Base-by-base conservation (phyloP, 768 basidiomycete genomes). In the Leccinum fibrillosum region DNA sequence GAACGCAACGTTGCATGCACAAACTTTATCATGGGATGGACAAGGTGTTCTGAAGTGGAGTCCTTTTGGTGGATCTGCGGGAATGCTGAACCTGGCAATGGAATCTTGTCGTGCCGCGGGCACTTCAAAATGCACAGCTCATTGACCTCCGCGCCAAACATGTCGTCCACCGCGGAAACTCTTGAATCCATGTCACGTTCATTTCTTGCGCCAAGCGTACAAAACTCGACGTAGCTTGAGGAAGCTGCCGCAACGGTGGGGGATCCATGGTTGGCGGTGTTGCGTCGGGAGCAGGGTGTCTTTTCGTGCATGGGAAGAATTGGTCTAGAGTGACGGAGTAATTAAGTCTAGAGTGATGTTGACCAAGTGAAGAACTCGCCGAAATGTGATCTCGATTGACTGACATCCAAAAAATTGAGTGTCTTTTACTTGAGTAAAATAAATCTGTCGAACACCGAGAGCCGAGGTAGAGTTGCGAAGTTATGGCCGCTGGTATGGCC, bases 41-140 rank as follows among this genome's bases (percentile, higher is more conserved):
- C 80, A 58, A 83, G 80, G 64, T 86, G 84, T 63, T 88, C 84
- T 62, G 51, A 79, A 77, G 64, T 77, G 76, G 2, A 70, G 53
- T 1, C 69, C 75, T 19, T 71, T 66, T 68, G 75, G 17, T 74
- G 35, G 15, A 28, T 13, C 21, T 15, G 48, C 21, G 3, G 53
- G 56, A 52, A 54, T 50, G 50, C 39, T 17, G 19, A 23, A 39
- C 11, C 28, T 44, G 30, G 28, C 25, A 34, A 23, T 34, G 48
- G 32, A 47, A 11, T 37, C 21, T 28, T 30, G 35, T 8, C 13
- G 34, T 53, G 49, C 57, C 42, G 48, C 54, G 34, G 4, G n/a
- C 25, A 55, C 68, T 60, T 56, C 58, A 45, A 35, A 47, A 32
- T 47, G 42, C 49, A 34, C 53, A 47, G 19, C 50, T 26, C 42